Base-by-base conservation (phyloP, 352 stramenopile species). In the Globisporangium barbulae region DNA sequence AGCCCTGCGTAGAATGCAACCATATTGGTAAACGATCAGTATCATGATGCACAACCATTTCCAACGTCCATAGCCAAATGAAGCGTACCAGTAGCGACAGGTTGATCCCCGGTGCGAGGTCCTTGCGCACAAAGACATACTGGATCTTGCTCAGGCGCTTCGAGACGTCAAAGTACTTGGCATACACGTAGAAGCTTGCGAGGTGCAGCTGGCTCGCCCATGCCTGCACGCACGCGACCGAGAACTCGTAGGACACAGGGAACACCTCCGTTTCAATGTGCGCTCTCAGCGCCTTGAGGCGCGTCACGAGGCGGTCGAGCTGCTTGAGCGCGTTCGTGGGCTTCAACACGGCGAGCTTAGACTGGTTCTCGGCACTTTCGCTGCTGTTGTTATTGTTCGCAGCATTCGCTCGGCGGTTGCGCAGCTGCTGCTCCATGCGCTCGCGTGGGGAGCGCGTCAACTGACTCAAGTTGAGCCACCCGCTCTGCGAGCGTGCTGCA, bases 361-460 rank as follows among this genome's bases (percentile, higher is more conserved):
- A 45, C 42, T 53, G 25, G 13, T 48, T 48, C 17, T 48, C 42
- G 42, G 19, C 17, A 8, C 12, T 56, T 41, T 61, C 41, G 10
- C 41, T 53, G 28, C 35, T 44, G 15, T 30, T 57, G 30, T n/a
- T 56, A 35, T 15, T 49, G 61, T 15, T 37, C 30, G 50, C 19
- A 12, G 61, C 54, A 55, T 37, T 70, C 55, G 58, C 76, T 50
- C 76, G 79, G 3, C 76, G 79, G 53, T 80, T 62, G 8, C 81
- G 79, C 58, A 91, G 63, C 49, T 93, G 85, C 63, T 90, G 85
- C 49, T 90, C 82, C 81, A 94, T 92, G 44, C 83, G 82, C 57
- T 94, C 82, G 12, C 81, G 83, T 13, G 81, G 81, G 2, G 85
- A 88, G 39, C 63, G 73, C 47, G 79, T 87, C 25, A 91, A 69